Conservation (phyloP, 305 asterid species). For the Fraxinus xanthoxyloides region DNA sequence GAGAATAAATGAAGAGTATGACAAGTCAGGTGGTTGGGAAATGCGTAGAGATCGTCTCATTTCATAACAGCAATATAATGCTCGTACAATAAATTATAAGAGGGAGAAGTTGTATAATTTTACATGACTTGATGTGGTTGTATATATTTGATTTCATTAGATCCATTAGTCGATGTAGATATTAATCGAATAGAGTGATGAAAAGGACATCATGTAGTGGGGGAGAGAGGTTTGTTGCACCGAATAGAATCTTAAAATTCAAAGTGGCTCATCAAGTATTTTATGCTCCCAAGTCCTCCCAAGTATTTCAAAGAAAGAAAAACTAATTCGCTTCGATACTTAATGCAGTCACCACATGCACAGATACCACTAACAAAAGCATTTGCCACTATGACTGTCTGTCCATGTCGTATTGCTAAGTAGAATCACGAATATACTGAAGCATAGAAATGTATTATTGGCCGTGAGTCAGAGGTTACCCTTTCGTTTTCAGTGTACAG, state of each 20-base stretch:
- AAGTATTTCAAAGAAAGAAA: conserved; percentile 7
- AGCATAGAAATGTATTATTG: conserved; percentile 19
- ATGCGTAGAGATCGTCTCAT: not conserved
- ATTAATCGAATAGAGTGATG: not conserved
- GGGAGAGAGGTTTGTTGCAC: not conserved
- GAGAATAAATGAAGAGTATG: not conserved
- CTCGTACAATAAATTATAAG: not conserved
- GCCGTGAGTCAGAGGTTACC: conserved; percentile 43
- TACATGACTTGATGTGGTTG: not conserved
- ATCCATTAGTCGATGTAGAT: not conserved
- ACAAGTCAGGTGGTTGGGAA: not conserved
- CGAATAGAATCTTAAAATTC: not conserved
- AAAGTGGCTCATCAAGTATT: not conserved
- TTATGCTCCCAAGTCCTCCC: not conserved
- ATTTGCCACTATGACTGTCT: not conserved
- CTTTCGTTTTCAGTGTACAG: conserved; percentile 89
- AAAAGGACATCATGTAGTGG: not conserved
- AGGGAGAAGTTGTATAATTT: not conserved
- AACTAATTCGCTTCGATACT: not conserved
- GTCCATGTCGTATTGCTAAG: conserved; percentile 1
- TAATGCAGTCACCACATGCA: not conserved
- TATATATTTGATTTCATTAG: not conserved
- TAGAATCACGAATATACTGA: not conserved
- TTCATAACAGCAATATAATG: not conserved
- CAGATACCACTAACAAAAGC: not conserved